phyloP scores from a whole-genome alignment of 1,139 yeast species.

The Geotrichum fermentans region DNA sequence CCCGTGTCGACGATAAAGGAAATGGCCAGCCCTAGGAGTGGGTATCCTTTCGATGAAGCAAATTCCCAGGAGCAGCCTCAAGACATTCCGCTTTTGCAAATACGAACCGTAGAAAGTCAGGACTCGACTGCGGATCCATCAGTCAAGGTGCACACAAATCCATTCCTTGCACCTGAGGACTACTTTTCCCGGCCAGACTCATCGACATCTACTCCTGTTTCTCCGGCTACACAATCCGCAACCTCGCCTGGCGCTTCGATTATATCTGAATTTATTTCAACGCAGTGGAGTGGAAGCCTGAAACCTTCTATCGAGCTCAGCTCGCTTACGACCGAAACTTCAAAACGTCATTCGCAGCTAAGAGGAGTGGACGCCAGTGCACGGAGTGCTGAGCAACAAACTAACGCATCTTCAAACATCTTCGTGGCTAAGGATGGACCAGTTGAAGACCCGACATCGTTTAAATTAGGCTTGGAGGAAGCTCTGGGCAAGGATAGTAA shows the following conservation, averaged over 20 bases:
- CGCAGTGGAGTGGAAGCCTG: not conserved
- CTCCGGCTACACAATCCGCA: not conserved
- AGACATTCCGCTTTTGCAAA: not conserved
- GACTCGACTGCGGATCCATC: not conserved
- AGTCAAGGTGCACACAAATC: not conserved
- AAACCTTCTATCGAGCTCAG: not conserved
- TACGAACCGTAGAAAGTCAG: not conserved
- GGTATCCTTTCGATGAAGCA: too few relatives aligned
- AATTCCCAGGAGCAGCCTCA: too few relatives aligned
- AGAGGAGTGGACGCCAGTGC: constrained; percentile 7
- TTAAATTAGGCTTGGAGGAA: constrained; percentile 25
- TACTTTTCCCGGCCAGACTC: not conserved
- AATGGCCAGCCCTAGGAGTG: too few relatives aligned
- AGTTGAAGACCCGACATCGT: not conserved
- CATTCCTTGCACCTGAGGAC: not conserved
- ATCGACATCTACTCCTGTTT: not conserved
- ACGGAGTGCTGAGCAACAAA: not conserved
- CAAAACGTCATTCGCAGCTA: not conserved
- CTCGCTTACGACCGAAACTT: not conserved
- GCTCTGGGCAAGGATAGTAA: constrained; percentile 29
- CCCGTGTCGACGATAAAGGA: too few relatives aligned
- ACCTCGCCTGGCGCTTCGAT: not conserved
- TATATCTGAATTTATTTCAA: not conserved
- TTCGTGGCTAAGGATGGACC: constrained; percentile 1
- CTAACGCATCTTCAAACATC: not conserved